Evolutionary conservation across 1,284 basidiomycete species (phyloP).

Genomic region (Fomitopsis palustris): DNA sequence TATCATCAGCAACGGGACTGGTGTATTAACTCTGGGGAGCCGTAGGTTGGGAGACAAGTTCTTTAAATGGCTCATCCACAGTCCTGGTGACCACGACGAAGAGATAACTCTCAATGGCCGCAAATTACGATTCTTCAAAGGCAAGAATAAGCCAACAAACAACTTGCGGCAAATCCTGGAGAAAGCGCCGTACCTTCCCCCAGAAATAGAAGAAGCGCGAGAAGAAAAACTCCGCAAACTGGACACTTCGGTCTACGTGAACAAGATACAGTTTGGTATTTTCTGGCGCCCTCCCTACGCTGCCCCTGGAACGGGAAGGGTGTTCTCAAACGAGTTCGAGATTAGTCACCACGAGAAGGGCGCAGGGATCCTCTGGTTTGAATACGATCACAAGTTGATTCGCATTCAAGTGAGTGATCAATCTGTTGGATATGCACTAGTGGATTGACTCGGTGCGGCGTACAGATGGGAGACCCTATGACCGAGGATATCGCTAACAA

Average conservation of each 20-base stretch:
- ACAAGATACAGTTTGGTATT: slow-evolving; percentile 59
- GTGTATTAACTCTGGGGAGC: slow-evolving; percentile 45
- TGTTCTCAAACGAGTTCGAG: slow-evolving; percentile 63
- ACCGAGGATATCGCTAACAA: slow-evolving; percentile 47
- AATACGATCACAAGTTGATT: slow-evolving; percentile 64
- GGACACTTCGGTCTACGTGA: slow-evolving; percentile 46
- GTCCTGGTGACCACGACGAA: slow-evolving; percentile 33
- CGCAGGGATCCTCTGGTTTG: slow-evolving; percentile 52
- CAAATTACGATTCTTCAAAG: slow-evolving; percentile 21
- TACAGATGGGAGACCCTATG: slow-evolving; percentile 51
- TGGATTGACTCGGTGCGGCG: not conserved
- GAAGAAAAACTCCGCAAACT: slow-evolving; percentile 43
- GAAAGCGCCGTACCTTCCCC: slow-evolving; percentile 61
- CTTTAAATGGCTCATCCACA: slow-evolving; percentile 34
- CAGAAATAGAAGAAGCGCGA: slow-evolving; percentile 54
- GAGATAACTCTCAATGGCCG: slow-evolving; percentile 30
- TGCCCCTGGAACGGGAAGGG: slow-evolving; percentile 36
- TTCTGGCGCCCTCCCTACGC: slow-evolving; percentile 37
- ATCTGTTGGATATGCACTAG: not conserved
- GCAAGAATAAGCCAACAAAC: slow-evolving; percentile 12
- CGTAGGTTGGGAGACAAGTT: slow-evolving; percentile 44
- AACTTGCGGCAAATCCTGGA: slow-evolving; percentile 21
- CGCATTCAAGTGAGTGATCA: slow-evolving; percentile 46
- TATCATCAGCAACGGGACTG: slow-evolving; percentile 56
- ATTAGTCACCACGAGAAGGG: slow-evolving; percentile 34